Conservation (phyloP, 257 asterid species). For the Osmanthus fragrans region DNA sequence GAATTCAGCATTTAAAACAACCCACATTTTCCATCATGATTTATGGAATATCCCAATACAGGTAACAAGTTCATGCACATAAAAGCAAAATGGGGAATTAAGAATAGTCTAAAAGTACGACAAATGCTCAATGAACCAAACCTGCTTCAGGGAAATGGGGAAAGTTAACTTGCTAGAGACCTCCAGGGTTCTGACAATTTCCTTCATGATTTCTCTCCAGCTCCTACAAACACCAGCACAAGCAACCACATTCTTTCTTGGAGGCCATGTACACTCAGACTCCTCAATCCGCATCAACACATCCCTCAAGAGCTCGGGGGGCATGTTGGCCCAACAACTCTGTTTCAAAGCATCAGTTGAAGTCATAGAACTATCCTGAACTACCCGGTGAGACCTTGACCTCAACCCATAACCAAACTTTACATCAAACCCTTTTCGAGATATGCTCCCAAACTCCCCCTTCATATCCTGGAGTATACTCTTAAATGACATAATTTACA, state of each 20-base stretch:
- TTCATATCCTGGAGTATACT: slow-evolving; percentile 56
- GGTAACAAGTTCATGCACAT: background rate
- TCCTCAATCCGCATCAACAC: slow-evolving; percentile 82
- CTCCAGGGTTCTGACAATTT: slow-evolving; percentile 69
- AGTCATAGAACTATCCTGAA: slow-evolving; percentile 46
- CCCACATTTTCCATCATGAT: background rate
- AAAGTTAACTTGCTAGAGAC: slow-evolving; percentile 70
- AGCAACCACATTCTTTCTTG: slow-evolving; percentile 75
- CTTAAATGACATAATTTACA: slow-evolving; percentile 44
- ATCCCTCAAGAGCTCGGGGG: slow-evolving; percentile 91
- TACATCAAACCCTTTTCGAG: slow-evolving; percentile 45
- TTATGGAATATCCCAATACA: background rate
- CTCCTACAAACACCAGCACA: slow-evolving; percentile 98
- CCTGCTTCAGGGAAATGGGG: slow-evolving; percentile 98
- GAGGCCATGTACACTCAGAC: slow-evolving; percentile 80
- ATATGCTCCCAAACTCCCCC: slow-evolving; percentile 59
- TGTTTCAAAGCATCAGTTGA: slow-evolving; percentile 78
- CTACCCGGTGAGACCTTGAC: slow-evolving; percentile 59
- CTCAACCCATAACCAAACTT: slow-evolving; percentile 47
- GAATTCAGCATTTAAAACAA: background rate
- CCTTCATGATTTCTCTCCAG: slow-evolving; percentile 95
- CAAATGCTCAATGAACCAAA: slow-evolving; percentile 20
- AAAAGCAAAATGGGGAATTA: background rate
- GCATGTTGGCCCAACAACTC: slow-evolving; percentile 98
- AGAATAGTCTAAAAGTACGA: background rate